Evolutionary conservation across 164 flowering plant genomes (phyloP), one percentile per base, ranked within the genome.

Genomic region (Cinnamomum micranthum): DNA sequence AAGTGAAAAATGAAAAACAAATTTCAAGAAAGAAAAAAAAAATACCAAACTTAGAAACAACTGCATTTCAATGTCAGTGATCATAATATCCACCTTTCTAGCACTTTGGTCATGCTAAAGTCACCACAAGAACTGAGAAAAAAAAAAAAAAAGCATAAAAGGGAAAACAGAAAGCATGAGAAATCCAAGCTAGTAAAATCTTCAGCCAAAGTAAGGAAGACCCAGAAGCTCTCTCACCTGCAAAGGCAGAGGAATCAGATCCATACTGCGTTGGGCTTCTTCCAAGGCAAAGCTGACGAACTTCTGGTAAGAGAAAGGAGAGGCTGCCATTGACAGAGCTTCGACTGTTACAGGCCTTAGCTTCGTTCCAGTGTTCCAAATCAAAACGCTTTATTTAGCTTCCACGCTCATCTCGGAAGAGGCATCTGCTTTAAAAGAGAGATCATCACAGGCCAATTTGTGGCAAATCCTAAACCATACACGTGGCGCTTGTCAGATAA

Each of bases 251-350:
- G 92, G 88, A 64, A 64, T 28, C 74, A 90, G 79, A 69, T 63
- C 73, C 72, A 87, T 81, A n/a, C 68, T 85, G 50, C 70, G 78
- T 62, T 81, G 77, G 71, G 93, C 83, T 80, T 88, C 91, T 75
- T 83, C 84, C 79, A 90, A 17, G 62, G 94, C 94, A 19, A 87
- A 88, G 31, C 80, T 59, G 41, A 89, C 70, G 74, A 90, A 91
- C 35, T 88, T 87, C 75, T 86, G 82, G 80, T 90, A 93, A 71
- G 94, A 91, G 50, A 77, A 77, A 7, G 85, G 82, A 71, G 84
- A 73, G 65, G 66, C 65, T 71, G 60, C 75, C 76, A 75, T 70
- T 13, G 70, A 73, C 70, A 67, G 47, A 41, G 11, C 9, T 41
- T 41, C 47, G 1, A 41, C 47, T 41, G 47, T 41, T 41, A 1